Evolutionary conservation across 768 basidiomycete species (phyloP).

Genomic region (Chiua virens): DNA sequence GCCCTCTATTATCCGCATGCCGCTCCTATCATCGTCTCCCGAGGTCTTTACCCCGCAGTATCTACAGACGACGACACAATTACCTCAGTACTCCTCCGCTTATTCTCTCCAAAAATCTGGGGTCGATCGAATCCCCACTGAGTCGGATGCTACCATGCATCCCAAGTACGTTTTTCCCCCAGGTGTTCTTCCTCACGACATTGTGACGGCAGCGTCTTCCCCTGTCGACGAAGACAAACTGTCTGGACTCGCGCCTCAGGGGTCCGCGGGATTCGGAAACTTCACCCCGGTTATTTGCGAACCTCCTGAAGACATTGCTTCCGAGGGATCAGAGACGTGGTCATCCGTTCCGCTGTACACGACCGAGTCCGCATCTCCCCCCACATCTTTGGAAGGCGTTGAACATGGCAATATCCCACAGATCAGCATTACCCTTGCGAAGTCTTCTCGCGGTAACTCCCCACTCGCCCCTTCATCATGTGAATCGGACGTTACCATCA

Average conservation of each 20-base stretch:
- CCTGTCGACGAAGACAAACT: conserved; percentile 8
- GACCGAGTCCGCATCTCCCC: conserved; percentile 13
- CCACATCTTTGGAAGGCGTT: conserved; percentile 10
- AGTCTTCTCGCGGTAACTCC: conserved; percentile 30
- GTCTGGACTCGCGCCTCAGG: conserved; percentile 12
- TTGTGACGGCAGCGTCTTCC: conserved; percentile 16
- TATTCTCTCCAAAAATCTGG: conserved; percentile 24
- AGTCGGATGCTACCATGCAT: conserved; percentile 17
- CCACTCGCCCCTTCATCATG: conserved; percentile 25
- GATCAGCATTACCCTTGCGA: conserved; percentile 31
- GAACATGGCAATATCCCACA: conserved; percentile 26
- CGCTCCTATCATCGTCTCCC: conserved; percentile 13
- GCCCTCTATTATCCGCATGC: conserved; percentile 16
- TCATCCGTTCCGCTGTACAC: conserved; percentile 9
- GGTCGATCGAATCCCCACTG: conserved; percentile 26
- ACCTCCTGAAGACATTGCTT: conserved; percentile 28
- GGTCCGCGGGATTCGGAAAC: conserved; percentile 25
- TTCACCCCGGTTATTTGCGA: conserved; percentile 30
- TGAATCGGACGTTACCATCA: conserved; percentile 26
- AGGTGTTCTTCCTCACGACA: conserved; percentile 11
- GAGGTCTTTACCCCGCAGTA: conserved; percentile 23
- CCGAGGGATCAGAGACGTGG: conserved; percentile 20
- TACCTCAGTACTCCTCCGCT: conserved; percentile 27
- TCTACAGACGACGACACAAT: conserved; percentile 24
- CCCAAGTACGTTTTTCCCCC: conserved; percentile 17